Evolutionary conservation across 2,329 filamentous ascomycete genomes (phyloP), one percentile per base, ranked within the genome.

Genomic region (Sclerotinia subarctica): DNA sequence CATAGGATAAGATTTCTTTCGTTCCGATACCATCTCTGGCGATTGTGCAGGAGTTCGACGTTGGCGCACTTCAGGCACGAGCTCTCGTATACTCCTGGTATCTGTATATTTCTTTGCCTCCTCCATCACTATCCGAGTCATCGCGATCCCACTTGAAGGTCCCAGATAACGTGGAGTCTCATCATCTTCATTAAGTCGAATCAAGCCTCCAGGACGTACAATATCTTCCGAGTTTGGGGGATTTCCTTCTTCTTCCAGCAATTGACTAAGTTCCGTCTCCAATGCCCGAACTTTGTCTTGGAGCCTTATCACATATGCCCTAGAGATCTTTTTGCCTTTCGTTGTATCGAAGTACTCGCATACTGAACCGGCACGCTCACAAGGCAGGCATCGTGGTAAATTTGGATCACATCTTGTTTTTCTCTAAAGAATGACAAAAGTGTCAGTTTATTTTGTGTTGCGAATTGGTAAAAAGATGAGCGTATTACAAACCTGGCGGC

Each of bases 361-460:
- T 70, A 88, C 86, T 42, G 93, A 93, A 75, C 94, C 94, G 71
- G 92, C 94, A 74, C 94, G 88, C 80, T 97, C 93, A 81, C 95
- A 99, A 29, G 94, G 94, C 24, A 92, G 86, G 79, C 95, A 99
- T 76, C 91, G 90, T 52, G 95, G 95, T 29, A 99, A 86, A 19
- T 91, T 92, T 5, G 95, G 92, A 80, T 98, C 95, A 82, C 95
- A 99, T 83, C 93, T 86, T 49, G 94, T 98, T 84, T 99, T 99
- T 76, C 94, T 89, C 94, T 77, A 29, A n/a, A 46, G 15, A 54
- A 29, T 6, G 19, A 38, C 35, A 42, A 29, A 46, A 15, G 57
- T 38, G 58, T 76, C 59, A 76, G 73, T 62, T 58, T 42, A 32
- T 53, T 24, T 42, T 42, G n/a, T 32, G 17, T 96, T 77, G 69